Conservation (phyloP, 345 rosid genomes). For the Aquilaria yunnanensis region DNA sequence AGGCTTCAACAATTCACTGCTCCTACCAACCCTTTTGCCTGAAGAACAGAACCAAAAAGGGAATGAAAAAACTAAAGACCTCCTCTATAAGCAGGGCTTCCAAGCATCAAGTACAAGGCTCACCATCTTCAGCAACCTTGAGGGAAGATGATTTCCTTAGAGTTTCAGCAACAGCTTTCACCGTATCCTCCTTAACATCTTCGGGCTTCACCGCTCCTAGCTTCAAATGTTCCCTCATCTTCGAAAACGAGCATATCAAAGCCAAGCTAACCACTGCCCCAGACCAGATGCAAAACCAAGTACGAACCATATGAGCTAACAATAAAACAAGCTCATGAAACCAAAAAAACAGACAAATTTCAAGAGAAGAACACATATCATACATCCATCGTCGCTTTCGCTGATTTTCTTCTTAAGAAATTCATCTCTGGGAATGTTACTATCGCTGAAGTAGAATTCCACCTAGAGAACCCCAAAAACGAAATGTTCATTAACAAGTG, state of each 20-base stretch:
- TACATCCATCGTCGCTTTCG: conserved; percentile 78
- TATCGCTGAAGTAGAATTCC: conserved; percentile 93
- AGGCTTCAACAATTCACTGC: conserved; percentile 45
- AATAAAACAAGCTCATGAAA: not conserved
- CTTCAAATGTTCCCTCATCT: conserved; percentile 80
- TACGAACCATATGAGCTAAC: not conserved
- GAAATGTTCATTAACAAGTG: no score
- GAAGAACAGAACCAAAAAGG: conserved; percentile 10
- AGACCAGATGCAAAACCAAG: conserved; percentile 20
- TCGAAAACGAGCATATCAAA: conserved; percentile 85
- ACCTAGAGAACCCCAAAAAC: conserved; percentile 34
- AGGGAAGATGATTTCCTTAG: conserved; percentile 67
- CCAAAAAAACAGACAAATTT: no score
- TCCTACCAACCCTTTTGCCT: conserved; percentile 84
- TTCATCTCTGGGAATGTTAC: conserved; percentile 80
- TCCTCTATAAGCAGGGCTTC: not conserved
- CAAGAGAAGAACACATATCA: conserved; percentile 20
- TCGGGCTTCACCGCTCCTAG: conserved; percentile 59
- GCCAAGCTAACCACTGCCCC: conserved; percentile 72
- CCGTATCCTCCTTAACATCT: conserved; percentile 62
- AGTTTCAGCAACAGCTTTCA: conserved; percentile 75
- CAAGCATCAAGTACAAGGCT: conserved; percentile 11
- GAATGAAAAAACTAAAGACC: not conserved
- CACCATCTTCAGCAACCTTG: conserved; percentile 88
- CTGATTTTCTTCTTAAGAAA: conserved; percentile 58